Evolutionary conservation across 805 yeast genomes (phyloP), one percentile per base, ranked within the genome.

Genomic region (Nakazawaea holstii): DNA sequence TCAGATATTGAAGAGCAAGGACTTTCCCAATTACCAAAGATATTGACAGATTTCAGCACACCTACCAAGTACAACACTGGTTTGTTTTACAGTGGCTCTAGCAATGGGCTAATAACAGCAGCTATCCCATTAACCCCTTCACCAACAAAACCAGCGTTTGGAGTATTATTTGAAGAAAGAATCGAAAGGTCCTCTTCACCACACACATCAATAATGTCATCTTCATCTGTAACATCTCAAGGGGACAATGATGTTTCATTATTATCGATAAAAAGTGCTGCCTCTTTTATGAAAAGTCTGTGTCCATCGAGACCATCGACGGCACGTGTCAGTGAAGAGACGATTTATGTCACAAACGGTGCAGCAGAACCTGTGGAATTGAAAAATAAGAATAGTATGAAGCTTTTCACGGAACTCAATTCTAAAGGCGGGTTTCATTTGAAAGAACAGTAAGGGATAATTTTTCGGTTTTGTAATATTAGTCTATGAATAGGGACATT

Each of bases 91-190:
- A 47, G 46, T 20, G 27, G 39, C 3, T 35, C 43, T 6, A 31
- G 41, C 26, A 20, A 42, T 4, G 37, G 43, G 28, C 28, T 47
- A 11, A 30, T 47, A 5, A 47, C 46, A 11, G 43, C 46, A 8
- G 43, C 43, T 10, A 42, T 47, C 10, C 49, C 49, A 14, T 14
- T 26, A 9, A 31, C 49, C 3, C 46, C 49, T 2, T 47, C 49
- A 15, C 49, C 49, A 7, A 39, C 49, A 6, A 47, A 47, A 42
- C 43, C 49, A 9, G 43, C 39, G 3, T 41, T 47, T 36, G 49
- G 49, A 13, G 4, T 46, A 9, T 29, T 28, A 7, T 17, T n/a
- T 9, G 41, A 29, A 30, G 33, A 29, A 8, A 8, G 17, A 28
- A 26, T 8, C 2, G 35, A 28, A 8, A 17, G 15, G 26, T 14